Evolutionary conservation across 73 alveolate genomes (phyloP).

Genomic region (Breviolum minutum): DNA sequence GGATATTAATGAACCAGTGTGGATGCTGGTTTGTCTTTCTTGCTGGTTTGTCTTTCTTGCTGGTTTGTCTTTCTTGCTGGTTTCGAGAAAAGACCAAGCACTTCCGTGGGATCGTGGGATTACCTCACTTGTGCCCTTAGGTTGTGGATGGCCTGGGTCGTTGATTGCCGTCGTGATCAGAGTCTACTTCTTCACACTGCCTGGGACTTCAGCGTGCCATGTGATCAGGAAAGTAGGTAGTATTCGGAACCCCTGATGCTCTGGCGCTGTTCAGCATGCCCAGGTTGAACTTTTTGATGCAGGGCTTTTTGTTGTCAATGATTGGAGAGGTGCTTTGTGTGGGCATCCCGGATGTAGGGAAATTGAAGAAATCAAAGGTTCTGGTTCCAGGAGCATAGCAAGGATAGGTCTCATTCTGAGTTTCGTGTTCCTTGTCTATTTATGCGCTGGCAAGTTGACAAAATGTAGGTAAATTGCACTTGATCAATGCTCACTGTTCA

Average conservation of each 20-base stretch:
- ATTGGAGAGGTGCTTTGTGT: constrained; percentile 33
- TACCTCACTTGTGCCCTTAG: not conserved
- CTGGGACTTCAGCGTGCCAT: not conserved
- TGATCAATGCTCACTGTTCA: not conserved
- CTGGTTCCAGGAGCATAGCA: not conserved
- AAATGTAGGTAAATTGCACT: not conserved
- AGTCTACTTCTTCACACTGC: constrained; percentile 61
- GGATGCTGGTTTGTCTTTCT: too few relatives aligned
- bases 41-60: too few relatives aligned
- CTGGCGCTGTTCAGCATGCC: not conserved
- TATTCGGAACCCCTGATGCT: not conserved
- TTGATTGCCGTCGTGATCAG: constrained; percentile 40
- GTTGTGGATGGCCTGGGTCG: constrained; percentile 84
- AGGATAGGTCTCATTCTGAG: too few relatives aligned
- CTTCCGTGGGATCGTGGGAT: too few relatives aligned
- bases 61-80: too few relatives aligned
- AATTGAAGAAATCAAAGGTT: not conserved
- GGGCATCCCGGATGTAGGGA: not conserved
- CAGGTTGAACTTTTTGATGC: constrained; percentile 61
- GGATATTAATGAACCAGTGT: too few relatives aligned
- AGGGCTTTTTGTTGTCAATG: constrained; percentile 72
- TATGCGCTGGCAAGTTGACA: not conserved
- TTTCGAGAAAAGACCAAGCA: too few relatives aligned
- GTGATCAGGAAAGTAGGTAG: not conserved
- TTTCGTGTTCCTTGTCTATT: too few relatives aligned